phyloP scores from a whole-genome alignment of 164 flowering plant genomes.

The Magnolia sinica region DNA sequence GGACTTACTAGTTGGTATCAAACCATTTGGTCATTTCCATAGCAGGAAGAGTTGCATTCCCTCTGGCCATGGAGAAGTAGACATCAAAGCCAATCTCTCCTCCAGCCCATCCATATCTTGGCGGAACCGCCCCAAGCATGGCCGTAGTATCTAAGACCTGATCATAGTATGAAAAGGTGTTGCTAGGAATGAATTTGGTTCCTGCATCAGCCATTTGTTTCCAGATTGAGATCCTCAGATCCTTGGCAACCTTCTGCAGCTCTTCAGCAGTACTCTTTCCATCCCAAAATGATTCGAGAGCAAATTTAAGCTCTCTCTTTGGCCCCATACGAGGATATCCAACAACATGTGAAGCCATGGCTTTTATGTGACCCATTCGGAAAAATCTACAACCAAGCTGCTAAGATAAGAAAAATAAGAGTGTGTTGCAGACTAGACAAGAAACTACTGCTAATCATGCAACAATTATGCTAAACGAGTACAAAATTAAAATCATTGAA shows the following conservation, averaged over 20 bases:
- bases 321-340: conserved; percentile 31
- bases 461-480: no score
- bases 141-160: conserved; percentile 31
- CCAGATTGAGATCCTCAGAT: conserved; percentile 26
- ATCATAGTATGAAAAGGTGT: conserved; percentile 28
- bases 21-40: conserved; percentile 37
- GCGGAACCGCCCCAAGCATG: conserved; percentile 30
- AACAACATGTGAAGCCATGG: conserved; percentile 28
- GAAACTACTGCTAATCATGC: not conserved
- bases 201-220: conserved; percentile 23
- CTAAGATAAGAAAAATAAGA: not conserved
- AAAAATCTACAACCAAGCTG: conserved; percentile 2
- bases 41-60: conserved; percentile 25
- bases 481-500: no score
- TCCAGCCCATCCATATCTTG: conserved; percentile 24
- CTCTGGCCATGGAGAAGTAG: conserved; percentile 32
- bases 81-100: conserved; percentile 26
- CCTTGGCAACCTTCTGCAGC: conserved; percentile 25
- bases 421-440: not conserved
- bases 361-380: conserved; percentile 13
- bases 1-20: conserved; percentile 31
- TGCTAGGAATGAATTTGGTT: conserved; percentile 27
- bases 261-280: conserved; percentile 19
- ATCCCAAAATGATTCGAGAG: conserved; percentile 28
- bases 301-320: conserved; percentile 30